These are phyloP conservation scores for Neopestalotiopsis sp. DNA, from an alignment of 2,329 filamentous ascomycete species.

Conservation along the genomic window DNA sequence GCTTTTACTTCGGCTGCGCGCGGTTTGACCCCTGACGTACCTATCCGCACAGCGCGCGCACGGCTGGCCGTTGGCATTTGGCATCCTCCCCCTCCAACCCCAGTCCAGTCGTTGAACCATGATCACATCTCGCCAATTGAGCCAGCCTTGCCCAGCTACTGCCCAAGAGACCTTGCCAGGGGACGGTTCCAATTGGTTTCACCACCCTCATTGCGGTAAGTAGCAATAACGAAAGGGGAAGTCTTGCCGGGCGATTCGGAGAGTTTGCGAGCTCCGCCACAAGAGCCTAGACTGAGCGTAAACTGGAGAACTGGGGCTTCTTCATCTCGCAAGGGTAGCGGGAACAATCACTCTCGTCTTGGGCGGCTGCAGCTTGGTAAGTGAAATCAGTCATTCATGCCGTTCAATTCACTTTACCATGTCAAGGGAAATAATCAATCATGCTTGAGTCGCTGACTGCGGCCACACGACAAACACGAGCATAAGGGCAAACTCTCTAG, in stretches of 20 bases:
- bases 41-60: not conserved
- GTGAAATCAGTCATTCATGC: not conserved
- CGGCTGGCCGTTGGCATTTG: not conserved
- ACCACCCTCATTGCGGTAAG: not conserved
- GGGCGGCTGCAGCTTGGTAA: not conserved
- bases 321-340: conserved; percentile 10
- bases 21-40: not conserved
- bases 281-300: conserved; percentile 10
- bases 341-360: not conserved
- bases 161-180: not conserved
- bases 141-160: conserved; percentile 7
- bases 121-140: not conserved
- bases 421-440: not conserved
- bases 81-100: not conserved
- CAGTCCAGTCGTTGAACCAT: not conserved
- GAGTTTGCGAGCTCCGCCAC: conserved; percentile 6
- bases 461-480: not conserved
- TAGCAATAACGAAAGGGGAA: conserved; percentile 14
- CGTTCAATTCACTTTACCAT: not conserved
- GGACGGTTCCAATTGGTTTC: conserved; percentile 4
- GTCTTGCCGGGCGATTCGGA: conserved; percentile 15
- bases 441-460: not conserved
- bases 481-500: not conserved
- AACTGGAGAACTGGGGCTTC: conserved; percentile 16
- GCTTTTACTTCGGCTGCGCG: conserved; percentile 4